Percentiles rank a stretch among this genome's conserved stretches.
Evolutionary conservation across 148 eudicot species (phyloP).

Genomic region (Cornus kousa): DNA sequence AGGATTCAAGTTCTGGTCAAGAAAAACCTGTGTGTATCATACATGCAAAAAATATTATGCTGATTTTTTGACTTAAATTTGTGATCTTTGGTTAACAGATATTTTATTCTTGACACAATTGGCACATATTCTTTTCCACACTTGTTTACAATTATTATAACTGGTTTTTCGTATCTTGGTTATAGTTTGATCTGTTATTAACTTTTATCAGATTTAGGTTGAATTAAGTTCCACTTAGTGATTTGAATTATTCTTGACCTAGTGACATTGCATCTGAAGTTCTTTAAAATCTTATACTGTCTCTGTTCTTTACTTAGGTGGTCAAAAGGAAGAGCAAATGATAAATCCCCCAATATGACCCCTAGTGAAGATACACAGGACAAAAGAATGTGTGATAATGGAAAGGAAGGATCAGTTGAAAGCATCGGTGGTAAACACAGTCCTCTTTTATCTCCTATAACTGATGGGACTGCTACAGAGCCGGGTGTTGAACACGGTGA

Average conservation of each 20-base stretch:
- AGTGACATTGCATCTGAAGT: background rate
- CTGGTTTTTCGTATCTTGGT: background rate
- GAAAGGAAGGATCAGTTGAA: constrained; percentile 56
- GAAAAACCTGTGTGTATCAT: no score
- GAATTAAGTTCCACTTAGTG: background rate
- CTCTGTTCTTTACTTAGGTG: constrained; percentile 36
- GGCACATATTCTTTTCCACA: background rate
- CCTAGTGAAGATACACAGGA: constrained; percentile 44
- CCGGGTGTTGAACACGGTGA: constrained; percentile 37
- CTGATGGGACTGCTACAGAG: constrained; percentile 33
- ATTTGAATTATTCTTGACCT: background rate
- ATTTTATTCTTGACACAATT: constrained; percentile 1
- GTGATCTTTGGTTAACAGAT: constrained; percentile 1
- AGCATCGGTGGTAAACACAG: constrained; percentile 34
- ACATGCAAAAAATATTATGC: background rate
- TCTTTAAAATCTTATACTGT: background rate
- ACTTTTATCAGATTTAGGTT: background rate
- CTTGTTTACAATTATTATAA: background rate
- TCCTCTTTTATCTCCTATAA: constrained; percentile 12
- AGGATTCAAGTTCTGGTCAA: no score
- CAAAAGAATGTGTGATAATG: constrained; percentile 36
- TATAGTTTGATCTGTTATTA: background rate
- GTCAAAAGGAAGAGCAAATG: constrained; percentile 41
- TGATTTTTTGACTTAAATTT: background rate
- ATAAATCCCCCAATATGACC: constrained; percentile 49